Evolutionary conservation across 1,284 basidiomycete species (phyloP), one percentile per base, ranked within the genome.

Genomic region (Rhodotorula mucilaginosa): DNA sequence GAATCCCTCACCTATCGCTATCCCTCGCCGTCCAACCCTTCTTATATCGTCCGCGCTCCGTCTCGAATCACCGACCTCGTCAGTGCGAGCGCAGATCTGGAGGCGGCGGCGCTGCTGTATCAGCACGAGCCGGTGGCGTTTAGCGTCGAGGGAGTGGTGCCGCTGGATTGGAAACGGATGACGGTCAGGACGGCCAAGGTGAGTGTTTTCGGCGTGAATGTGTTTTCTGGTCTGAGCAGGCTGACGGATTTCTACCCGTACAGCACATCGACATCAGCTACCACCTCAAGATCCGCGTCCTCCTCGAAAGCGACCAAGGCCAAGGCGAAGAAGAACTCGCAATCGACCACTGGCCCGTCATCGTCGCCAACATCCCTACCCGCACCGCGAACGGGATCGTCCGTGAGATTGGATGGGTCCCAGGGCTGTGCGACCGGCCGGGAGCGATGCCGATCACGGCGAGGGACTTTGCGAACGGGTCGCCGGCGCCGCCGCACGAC

Each of bases 181-280:
- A 75, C 73, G 3, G 64, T 73, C 15, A 29, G 64, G 16, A 72
- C 71, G 0, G 73, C 73, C 46, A 72, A 71, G 60, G 71, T 68
- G 48, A 39, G 64, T 26, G 26, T 26, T 26, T 26, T 26, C 26
- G 26, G 26, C 26, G 26, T 26, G 26, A 26, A 26, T 26, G 26
- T 26, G 26, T 26, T 26, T 26, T 26, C 26, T 26, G 26, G 26
- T 26, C 26, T 26, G 26, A 26, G 26, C 26, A 26, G 26, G 26
- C 26, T 26, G 26, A 26, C 26, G 26, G 26, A 26, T 26, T 26
- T 26, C 26, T 26, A 26, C 26, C 26, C 6, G 12, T 44, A 44
- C 69, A 74, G 71, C 68, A 72, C 61, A 61, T 75, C 58, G 71
- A 75, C 26, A 69, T 72, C 54, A 34, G 68, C 5, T 75, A 75